Percentiles rank a stretch among this genome's conserved stretches.
These are phyloP conservation scores for Ceratopteris richardii DNA, from an alignment of 75 land plant species.

Conservation along the genomic window DNA sequence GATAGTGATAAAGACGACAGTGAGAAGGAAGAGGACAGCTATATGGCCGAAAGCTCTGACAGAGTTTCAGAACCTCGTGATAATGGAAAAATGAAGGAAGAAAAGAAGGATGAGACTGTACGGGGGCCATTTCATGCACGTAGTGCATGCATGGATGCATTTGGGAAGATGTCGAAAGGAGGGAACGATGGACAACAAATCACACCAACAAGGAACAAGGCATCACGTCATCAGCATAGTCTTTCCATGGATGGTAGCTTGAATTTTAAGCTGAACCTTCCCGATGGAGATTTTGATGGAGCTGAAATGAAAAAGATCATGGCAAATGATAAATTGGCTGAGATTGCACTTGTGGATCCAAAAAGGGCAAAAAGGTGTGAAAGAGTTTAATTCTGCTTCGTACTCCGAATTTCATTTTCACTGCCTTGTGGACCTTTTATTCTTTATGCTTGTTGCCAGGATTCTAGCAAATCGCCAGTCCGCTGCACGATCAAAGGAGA, in stretches of 20 bases:
- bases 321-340: constrained; percentile 87
- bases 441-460: no score
- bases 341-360: constrained; percentile 87
- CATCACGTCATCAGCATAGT: constrained; percentile 96
- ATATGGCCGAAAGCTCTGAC: neutral
- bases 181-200: constrained; percentile 10
- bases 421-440: no score
- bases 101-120: neutral
- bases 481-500: constrained; percentile 42
- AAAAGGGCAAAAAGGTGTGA: constrained; percentile 95
- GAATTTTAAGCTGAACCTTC: constrained; percentile 58
- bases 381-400: no score
- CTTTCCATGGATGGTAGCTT: constrained; percentile 92
- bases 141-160: constrained; percentile 40
- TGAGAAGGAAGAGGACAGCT: constrained; percentile 38
- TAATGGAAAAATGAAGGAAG: neutral
- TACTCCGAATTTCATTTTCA: no score
- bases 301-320: constrained; percentile 75
- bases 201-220: no score
- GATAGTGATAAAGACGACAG: constrained; percentile 53
- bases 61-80: neutral
- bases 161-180: constrained; percentile 13
- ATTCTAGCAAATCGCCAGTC: constrained; percentile 41
- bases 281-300: constrained; percentile 13
- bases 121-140: constrained; percentile 13